Conservation (phyloP, 2,329 filamentous ascomycete genomes). For the Pseudocercospora macadamiae region DNA sequence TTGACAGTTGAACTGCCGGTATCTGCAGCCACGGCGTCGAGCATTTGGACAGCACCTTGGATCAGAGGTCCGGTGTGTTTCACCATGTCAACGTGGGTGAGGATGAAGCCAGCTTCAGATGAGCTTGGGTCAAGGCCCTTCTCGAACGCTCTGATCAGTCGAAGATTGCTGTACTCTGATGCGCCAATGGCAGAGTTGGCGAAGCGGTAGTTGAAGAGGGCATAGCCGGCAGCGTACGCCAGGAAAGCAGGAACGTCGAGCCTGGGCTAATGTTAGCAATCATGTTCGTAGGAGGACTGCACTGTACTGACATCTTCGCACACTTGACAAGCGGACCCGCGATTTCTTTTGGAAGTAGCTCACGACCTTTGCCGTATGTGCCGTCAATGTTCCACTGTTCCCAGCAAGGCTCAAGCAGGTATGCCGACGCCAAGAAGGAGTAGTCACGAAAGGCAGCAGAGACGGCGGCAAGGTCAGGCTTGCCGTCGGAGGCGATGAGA, state of each 20-base stretch:
- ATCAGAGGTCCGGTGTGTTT: conserved; percentile 79
- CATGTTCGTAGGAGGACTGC: background rate
- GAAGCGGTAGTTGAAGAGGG: conserved; percentile 66
- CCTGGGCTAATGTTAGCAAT: conserved; percentile 41
- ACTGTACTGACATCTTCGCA: conserved; percentile 74
- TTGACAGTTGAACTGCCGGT: conserved; percentile 23
- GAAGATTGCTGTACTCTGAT: conserved; percentile 64
- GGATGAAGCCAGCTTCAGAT: conserved; percentile 93
- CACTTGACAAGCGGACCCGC: conserved; percentile 81
- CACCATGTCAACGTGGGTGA: conserved; percentile 96
- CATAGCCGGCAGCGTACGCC: conserved; percentile 73
- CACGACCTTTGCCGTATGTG: conserved; percentile 73
- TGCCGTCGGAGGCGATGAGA: conserved; percentile 55
- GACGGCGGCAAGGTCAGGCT: conserved; percentile 74
- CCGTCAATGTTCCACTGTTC: conserved; percentile 67
- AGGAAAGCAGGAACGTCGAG: conserved; percentile 87
- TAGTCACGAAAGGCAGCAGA: conserved; percentile 91
- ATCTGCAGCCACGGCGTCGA: conserved; percentile 54
- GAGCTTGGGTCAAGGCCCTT: conserved; percentile 81
- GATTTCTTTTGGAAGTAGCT: conserved; percentile 72
- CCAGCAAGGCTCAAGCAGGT: conserved; percentile 90
- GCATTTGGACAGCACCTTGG: conserved; percentile 68
- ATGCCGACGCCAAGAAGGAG: conserved; percentile 85
- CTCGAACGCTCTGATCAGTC: conserved; percentile 89
- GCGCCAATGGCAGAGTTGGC: conserved; percentile 58